Evolutionary conservation across 75 land plant species (phyloP).

Genomic region (Ceratopteris richardii): DNA sequence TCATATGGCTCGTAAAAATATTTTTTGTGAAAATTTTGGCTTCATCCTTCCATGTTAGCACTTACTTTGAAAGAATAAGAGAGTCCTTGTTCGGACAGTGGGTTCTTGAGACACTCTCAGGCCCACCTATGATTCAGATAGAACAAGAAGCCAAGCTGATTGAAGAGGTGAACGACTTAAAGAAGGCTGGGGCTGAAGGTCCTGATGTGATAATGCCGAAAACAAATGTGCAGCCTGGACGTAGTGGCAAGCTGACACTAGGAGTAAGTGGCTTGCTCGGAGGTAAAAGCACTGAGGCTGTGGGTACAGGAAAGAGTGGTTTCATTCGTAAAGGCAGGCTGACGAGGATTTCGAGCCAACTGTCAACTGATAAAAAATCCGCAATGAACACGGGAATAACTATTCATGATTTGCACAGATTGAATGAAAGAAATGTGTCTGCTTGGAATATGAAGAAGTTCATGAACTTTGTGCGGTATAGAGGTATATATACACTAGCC

Average conservation of each 20-base stretch:
- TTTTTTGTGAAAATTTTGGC: constrained; percentile 65
- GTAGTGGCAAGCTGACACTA: constrained; percentile 1
- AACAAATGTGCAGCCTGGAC: not conserved
- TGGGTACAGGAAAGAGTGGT: constrained; percentile 13
- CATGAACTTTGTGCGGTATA: constrained; percentile 47
- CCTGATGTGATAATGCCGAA: constrained; percentile 6
- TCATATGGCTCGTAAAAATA: constrained; percentile 55
- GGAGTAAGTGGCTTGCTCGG: constrained; percentile 5
- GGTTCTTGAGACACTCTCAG: constrained; percentile 59
- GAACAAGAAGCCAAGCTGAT: constrained; percentile 17
- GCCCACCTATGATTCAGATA: constrained; percentile 62
- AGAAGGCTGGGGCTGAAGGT: constrained; percentile 19
- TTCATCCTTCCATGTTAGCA: constrained; percentile 66
- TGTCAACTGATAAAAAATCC: not conserved
- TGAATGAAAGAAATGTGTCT: constrained; percentile 70
- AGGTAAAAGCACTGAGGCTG: constrained; percentile 11
- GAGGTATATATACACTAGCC: constrained; percentile 59
- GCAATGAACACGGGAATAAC: constrained; percentile 23
- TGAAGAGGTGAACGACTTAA: constrained; percentile 13
- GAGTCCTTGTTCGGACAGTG: constrained; percentile 76
- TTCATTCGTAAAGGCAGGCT: not conserved
- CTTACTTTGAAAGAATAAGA: constrained; percentile 76
- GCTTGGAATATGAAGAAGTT: constrained; percentile 88
- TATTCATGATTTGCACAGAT: constrained; percentile 54
- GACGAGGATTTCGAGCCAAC: not conserved